phyloP scores from a whole-genome alignment of 257 asterid genomes.

The Capsicum rhomboideum region DNA sequence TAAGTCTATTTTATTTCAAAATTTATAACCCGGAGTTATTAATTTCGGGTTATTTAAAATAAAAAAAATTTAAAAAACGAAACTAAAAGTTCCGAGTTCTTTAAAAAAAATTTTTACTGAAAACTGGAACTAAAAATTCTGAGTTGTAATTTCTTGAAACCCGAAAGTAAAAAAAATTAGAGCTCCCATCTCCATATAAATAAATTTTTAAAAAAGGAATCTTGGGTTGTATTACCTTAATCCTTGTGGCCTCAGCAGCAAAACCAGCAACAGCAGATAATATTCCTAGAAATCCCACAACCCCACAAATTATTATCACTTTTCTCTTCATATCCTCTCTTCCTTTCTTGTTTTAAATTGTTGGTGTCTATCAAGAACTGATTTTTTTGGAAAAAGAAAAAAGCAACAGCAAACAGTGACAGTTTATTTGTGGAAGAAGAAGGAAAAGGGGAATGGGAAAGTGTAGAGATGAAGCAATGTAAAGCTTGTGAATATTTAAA shows the following conservation, averaged over 20 bases:
- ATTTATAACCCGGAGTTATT: too few relatives aligned
- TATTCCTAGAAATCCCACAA: conserved; percentile 58
- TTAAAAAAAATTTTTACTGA: too few relatives aligned
- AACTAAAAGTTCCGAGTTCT: too few relatives aligned
- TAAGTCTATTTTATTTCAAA: too few relatives aligned
- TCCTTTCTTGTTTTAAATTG: too few relatives aligned
- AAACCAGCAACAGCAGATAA: conserved; percentile 67
- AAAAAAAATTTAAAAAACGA: too few relatives aligned
- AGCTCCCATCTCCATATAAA: too few relatives aligned
- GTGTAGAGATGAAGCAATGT: background rate
- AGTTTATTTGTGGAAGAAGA: background rate
- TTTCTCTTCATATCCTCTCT: conserved; percentile 48
- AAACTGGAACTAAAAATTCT: too few relatives aligned
- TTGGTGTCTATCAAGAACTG: background rate
- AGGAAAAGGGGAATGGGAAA: background rate
- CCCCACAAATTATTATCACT: conserved; percentile 34
- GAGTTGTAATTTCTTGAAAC: too few relatives aligned
- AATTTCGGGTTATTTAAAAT: too few relatives aligned
- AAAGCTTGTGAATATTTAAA: background rate
- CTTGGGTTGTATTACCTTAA: conserved; percentile 39
- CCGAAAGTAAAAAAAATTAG: too few relatives aligned
- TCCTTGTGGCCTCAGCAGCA: conserved; percentile 72
- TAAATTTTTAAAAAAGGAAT: too few relatives aligned
- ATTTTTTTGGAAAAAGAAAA: background rate
- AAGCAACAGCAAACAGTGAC: background rate